Evolutionary conservation across 225 moss, liverwort and hornwort species (phyloP), one percentile per base, ranked within the genome.

Genomic region (Polytrichum formosum): DNA sequence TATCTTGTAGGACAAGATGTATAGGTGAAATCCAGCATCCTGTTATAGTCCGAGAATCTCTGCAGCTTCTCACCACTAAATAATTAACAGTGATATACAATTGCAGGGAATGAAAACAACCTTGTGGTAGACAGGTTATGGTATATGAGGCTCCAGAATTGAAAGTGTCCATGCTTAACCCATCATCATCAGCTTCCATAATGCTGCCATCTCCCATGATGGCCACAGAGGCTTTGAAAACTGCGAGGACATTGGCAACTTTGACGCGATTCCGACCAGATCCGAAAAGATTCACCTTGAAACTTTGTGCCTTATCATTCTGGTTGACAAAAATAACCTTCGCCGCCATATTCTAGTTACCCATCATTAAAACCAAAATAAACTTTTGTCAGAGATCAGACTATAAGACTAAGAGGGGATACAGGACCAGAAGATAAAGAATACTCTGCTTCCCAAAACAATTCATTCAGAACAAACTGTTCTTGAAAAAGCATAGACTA

Each of bases 131-230:
- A n/a, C 80, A 75, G 18, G 86, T 78, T 22, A 86, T 80, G 58
- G 4, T 73, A 29, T 86, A 83, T 1, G 80, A 83, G 68, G 67
- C 61, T 3, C 86, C 86, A 5, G 83, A 73, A 19, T 78, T 73
- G 65, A 86, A 86, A 25, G 78, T 78, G 71, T 86, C 86, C 86
- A 83, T 86, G 37, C 86, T 86, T 6, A 86, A 59, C 0, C 86
- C 83, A 6, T 80, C 75, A 53, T 86, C 82, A 18, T 86, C 86
- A 16, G 82, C 86, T 80, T 86, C 86, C 86, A 86, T 80, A 46
- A 86, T 78, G 31, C 86, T 86, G 18, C 83, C 83, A 33, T 86
- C 86, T n/a, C 68, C 80, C 86, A 86, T 86, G 16, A 86, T 76
- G 13, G 73, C 86, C 65, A 80, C 78, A 13, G 86, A 86, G 54